A percentile compares a stretch with the other conserved stretches of the same genome.
phyloP scores from a whole-genome alignment of 164 flowering plant genomes.

The Echeveria elegans region DNA sequence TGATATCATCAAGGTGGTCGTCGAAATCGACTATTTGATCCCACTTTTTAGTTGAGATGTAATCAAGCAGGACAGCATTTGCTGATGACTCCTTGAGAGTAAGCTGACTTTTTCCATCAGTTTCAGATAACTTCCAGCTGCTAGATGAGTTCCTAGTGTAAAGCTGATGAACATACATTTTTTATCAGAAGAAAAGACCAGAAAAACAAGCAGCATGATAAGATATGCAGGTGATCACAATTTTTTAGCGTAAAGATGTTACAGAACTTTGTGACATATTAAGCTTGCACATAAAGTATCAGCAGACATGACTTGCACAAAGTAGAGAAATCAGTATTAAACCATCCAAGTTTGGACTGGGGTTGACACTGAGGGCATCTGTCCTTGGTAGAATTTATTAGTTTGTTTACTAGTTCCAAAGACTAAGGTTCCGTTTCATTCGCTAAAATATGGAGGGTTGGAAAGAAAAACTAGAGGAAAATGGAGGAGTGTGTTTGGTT shows the following conservation, averaged over 20 bases:
- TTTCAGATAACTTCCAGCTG: slow-evolving; percentile 64
- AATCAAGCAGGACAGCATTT: slow-evolving; percentile 62
- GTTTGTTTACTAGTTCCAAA: too few species aligned
- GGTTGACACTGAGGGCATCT: too few species aligned
- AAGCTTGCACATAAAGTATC: too few species aligned
- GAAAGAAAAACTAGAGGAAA: too few species aligned
- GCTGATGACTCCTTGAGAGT: slow-evolving; percentile 71
- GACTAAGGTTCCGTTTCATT: too few species aligned
- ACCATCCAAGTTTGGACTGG: too few species aligned
- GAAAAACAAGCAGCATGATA: not conserved
- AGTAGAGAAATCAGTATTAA: too few species aligned
- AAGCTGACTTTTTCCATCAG: slow-evolving; percentile 46
- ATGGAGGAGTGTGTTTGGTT: too few species aligned
- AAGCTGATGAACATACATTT: slow-evolving; percentile 31
- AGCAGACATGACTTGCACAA: too few species aligned
- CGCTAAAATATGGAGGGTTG: too few species aligned
- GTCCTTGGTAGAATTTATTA: too few species aligned
- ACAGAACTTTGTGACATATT: not conserved
- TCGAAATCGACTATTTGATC: slow-evolving; percentile 72
- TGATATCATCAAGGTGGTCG: slow-evolving; percentile 88
- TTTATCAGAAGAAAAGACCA: not conserved
- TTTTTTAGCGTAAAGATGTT: not conserved
- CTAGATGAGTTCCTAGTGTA: slow-evolving; percentile 68
- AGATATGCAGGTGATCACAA: not conserved
- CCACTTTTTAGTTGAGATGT: slow-evolving; percentile 66